Evolutionary conservation across 2,329 filamentous ascomycete species (phyloP).

Genomic region (Davidsoniella neocaledoniae): DNA sequence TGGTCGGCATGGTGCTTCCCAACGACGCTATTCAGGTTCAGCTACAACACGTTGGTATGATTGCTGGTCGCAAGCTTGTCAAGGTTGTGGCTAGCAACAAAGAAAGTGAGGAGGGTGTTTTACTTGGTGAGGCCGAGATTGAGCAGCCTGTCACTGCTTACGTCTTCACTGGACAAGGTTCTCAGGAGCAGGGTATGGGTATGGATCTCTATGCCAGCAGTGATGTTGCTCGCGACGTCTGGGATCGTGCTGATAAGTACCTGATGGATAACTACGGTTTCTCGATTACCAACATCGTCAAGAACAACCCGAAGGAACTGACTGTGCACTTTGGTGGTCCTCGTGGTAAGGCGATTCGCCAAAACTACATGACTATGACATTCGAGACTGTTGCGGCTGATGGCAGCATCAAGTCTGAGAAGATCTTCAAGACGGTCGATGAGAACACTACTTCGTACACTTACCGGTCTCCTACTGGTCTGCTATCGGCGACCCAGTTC

Average conservation of each 20-base stretch:
- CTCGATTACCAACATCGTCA: constrained; percentile 95
- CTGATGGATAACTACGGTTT: constrained; percentile 98
- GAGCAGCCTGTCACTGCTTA: constrained; percentile 95
- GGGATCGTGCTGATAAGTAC: constrained; percentile 94
- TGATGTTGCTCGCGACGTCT: constrained; percentile 86
- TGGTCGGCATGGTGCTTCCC: constrained; percentile 97
- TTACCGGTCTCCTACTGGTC: constrained; percentile 83
- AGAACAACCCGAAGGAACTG: constrained; percentile 98
- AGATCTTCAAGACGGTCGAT: constrained; percentile 96
- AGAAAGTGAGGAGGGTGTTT: constrained; percentile 90
- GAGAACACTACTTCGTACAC: constrained; percentile 92
- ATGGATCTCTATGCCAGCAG: constrained; percentile 97
- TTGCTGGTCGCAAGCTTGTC: constrained; percentile 96
- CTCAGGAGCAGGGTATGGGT: constrained; percentile 98
- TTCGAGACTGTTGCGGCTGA: constrained; percentile 95
- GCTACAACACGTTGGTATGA: constrained; percentile 93
- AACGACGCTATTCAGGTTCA: constrained; percentile 92
- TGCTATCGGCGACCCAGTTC: constrained; percentile 94
- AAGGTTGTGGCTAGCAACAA: constrained; percentile 94
- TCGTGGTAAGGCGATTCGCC: constrained; percentile 87
- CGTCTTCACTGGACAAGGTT: constrained; percentile 95
- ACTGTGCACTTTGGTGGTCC: constrained; percentile 97
- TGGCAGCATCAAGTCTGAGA: constrained; percentile 90
- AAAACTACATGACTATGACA: constrained; percentile 99
- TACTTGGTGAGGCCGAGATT: constrained; percentile 88